These are phyloP conservation scores for Geoglossum cookeanum DNA, from an alignment of 2,329 filamentous ascomycete species.

Conservation along the genomic window DNA sequence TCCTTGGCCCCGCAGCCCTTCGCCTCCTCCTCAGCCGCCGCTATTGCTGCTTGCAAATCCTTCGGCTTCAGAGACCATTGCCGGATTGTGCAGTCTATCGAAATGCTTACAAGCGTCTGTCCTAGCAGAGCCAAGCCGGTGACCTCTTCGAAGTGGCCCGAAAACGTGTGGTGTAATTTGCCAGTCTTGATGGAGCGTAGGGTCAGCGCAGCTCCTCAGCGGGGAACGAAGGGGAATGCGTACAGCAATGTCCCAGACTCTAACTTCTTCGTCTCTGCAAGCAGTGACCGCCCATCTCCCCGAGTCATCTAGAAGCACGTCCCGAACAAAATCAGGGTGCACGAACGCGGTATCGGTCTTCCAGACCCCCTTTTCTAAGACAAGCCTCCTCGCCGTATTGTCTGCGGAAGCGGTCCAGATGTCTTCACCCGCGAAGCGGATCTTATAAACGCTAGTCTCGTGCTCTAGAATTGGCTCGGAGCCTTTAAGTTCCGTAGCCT, in stretches of 20 bases:
- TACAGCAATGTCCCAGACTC: conserved; percentile 59
- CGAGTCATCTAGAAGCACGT: conserved; percentile 48
- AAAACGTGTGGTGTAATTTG: conserved; percentile 51
- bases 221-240: conserved; percentile 10
- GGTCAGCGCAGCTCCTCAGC: too few species aligned
- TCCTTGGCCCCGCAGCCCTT: conserved; percentile 20
- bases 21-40: conserved; percentile 30
- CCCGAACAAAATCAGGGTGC: conserved; percentile 82
- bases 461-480: conserved; percentile 50
- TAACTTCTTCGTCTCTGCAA: conserved; percentile 77
- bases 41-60: conserved; percentile 36
- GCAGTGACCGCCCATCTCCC: conserved; percentile 70
- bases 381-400: conserved; percentile 65
- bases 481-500: conserved; percentile 19
- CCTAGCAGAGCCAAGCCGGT: conserved; percentile 53
- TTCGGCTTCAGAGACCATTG: conserved; percentile 54
- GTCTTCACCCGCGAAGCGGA: conserved; percentile 57
- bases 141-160: conserved; percentile 85
- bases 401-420: conserved; percentile 90
- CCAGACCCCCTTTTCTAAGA: conserved; percentile 38
- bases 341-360: conserved; percentile 49
- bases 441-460: conserved; percentile 74
- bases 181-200: conserved; percentile 32
- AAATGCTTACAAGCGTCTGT: conserved; percentile 50
- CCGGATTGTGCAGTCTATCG: conserved; percentile 77